Percentiles rank a stretch among this genome's conserved stretches.
Conservation (phyloP, 805 yeast species). For the Candida nanaspora region DNA sequence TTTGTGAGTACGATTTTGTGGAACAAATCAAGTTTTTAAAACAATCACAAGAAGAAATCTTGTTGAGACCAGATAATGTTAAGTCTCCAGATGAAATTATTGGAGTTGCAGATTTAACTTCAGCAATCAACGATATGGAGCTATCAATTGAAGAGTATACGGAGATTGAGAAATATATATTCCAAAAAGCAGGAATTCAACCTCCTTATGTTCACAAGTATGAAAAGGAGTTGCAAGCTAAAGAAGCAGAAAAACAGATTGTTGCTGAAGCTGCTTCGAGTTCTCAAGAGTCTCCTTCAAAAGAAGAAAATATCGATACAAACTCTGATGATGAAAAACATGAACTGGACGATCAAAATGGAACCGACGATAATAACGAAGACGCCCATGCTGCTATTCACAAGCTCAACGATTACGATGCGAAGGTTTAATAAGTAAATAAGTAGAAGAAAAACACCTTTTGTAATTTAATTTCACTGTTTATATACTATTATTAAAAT, state of each 20-base stretch:
- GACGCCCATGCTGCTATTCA: no score
- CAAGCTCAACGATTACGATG: no score
- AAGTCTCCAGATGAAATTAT: background rate
- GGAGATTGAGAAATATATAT: background rate
- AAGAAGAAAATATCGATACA: background rate
- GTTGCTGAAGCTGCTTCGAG: background rate
- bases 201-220: background rate
- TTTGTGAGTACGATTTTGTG: constrained; percentile 14
- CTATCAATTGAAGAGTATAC: background rate
- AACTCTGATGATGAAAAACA: no score
- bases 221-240: background rate
- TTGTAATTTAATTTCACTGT: no score
- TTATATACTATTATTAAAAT: no score
- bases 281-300: no score
- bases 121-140: background rate
- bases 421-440: no score
- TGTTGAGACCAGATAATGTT: background rate
- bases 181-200: background rate
- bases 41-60: background rate
- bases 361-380: no score
- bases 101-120: background rate
- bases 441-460: no score
- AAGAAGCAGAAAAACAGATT: background rate
- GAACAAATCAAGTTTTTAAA: constrained; percentile 19
- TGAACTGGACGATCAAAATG: no score